Evolutionary conservation across 2,329 filamentous ascomycete species (phyloP).

Genomic region (Ceratocystis alfenasii): DNA sequence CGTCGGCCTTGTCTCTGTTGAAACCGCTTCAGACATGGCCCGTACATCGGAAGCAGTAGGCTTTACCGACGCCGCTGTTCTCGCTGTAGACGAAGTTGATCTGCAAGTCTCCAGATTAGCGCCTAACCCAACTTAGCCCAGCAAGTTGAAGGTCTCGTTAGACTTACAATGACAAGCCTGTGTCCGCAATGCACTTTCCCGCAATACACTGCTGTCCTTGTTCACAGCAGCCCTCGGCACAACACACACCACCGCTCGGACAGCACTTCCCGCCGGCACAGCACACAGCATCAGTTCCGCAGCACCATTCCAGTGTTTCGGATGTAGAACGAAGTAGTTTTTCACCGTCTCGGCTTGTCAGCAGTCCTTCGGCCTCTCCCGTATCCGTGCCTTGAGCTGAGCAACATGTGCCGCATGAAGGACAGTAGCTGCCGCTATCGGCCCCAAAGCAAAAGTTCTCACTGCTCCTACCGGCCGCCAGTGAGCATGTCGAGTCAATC

Average conservation of each 20-base stretch:
- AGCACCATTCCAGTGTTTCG: conserved; percentile 20
- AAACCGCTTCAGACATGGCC: not conserved
- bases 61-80: not conserved
- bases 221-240: conserved; percentile 21
- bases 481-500: conserved; percentile 1
- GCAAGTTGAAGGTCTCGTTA: not conserved
- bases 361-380: too few relatives aligned
- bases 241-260: conserved; percentile 19
- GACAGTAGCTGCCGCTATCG: conserved; percentile 18
- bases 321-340: not conserved
- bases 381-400: not conserved
- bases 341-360: not conserved
- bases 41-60: not conserved
- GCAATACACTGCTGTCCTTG: conserved; percentile 19
- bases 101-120: not conserved
- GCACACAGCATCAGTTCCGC: conserved; percentile 16
- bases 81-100: not conserved
- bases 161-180: not conserved
- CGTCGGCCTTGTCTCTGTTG: not conserved
- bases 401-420: conserved; percentile 22
- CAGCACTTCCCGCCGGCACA: conserved; percentile 22
- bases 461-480: not conserved
- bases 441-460: conserved; percentile 22
- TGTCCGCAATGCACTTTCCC: conserved; percentile 17
- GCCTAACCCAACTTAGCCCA: not conserved